phyloP scores from a whole-genome alignment of 1,284 basidiomycete species.

The Pyrrhoderma noxium region DNA sequence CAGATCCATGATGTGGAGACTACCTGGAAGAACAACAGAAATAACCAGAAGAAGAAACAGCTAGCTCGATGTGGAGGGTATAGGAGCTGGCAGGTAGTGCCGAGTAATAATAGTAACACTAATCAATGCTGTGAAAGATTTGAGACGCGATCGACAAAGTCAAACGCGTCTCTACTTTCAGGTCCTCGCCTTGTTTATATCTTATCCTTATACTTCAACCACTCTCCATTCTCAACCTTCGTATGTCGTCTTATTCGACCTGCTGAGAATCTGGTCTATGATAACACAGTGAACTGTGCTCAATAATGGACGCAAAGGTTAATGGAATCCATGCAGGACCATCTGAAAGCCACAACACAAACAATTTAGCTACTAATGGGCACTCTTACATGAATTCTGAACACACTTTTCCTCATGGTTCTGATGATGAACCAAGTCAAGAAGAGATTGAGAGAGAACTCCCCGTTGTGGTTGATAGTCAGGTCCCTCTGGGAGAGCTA shows the following conservation, averaged over 20 bases:
- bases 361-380: background rate
- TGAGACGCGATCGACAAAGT: too few relatives aligned
- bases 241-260: constrained; percentile 1
- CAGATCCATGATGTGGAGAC: constrained; percentile 80
- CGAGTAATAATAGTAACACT: background rate
- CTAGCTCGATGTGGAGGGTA: too few relatives aligned
- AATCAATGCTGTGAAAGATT: background rate
- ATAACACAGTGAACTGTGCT: background rate
- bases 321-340: constrained; percentile 13
- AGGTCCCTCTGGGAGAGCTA: constrained; percentile 68
- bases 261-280: too few relatives aligned
- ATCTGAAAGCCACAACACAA: too few relatives aligned
- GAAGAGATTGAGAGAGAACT: constrained; percentile 70
- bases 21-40: background rate
- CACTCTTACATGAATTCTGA: background rate
- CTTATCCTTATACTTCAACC: constrained; percentile 1
- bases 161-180: background rate
- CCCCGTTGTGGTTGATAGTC: constrained; percentile 66
- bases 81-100: background rate
- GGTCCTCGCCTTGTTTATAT: constrained; percentile 8
- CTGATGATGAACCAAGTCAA: constrained; percentile 35
- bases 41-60: background rate
- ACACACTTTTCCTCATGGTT: constrained; percentile 23
- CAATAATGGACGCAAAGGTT: constrained; percentile 14
- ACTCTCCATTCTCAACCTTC: constrained; percentile 2